Conservation (phyloP, 2,329 filamentous ascomycete genomes). For the Aspergillus costaricaensis region DNA sequence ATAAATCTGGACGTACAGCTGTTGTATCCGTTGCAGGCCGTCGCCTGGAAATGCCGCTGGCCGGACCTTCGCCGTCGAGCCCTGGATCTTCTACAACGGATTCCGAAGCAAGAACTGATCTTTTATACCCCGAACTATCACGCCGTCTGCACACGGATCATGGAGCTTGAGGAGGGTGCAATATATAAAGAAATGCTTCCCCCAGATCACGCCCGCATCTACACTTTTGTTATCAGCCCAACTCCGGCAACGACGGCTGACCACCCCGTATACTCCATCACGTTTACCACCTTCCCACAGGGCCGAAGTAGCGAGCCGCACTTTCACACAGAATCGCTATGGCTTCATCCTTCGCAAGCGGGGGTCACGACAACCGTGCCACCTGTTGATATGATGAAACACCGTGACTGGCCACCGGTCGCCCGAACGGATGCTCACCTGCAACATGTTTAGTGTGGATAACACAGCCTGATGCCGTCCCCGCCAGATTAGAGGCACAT, state of each 20-base stretch:
- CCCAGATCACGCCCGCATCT: conserved; percentile 17
- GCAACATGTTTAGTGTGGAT: no score
- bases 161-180: conserved; percentile 18
- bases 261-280: conserved; percentile 10
- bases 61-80: conserved; percentile 20
- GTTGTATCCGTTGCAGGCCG: conserved; percentile 22
- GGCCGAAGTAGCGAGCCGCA: conserved; percentile 9
- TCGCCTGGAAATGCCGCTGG: conserved; percentile 28
- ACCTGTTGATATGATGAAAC: conserved; percentile 2
- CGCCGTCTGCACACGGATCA: conserved; percentile 19
- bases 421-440: no score
- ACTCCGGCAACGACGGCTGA: background rate
- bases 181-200: background rate
- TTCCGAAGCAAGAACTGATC: conserved; percentile 18
- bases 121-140: conserved; percentile 18
- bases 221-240: conserved; percentile 15
- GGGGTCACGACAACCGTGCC: background rate
- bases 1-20: conserved; percentile 20
- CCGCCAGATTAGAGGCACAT: no score
- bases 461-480: no score
- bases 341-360: background rate
- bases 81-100: conserved; percentile 19
- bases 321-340: conserved; percentile 12
- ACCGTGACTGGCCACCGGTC: background rate
- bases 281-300: conserved; percentile 16